A percentile compares a stretch with the other conserved stretches of the same genome.
These are phyloP conservation scores for Apiospora rasikravindrae DNA, from an alignment of 2,329 filamentous ascomycete species.

Conservation along the genomic window DNA sequence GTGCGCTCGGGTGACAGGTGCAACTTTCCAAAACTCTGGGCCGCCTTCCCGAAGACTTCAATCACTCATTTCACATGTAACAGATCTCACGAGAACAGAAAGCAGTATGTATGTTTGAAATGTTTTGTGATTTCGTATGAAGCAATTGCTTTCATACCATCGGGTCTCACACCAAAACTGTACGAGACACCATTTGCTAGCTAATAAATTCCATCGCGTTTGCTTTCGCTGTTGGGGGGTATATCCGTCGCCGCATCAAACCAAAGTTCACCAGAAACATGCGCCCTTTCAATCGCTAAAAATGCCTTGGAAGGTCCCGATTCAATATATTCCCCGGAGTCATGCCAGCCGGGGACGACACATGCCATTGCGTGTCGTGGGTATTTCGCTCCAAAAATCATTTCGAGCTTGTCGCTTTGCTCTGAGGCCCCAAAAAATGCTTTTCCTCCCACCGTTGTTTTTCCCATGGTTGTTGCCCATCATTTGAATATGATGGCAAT, in stretches of 20 bases:
- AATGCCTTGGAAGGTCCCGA: neutral
- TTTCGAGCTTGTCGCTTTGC: constrained; percentile 31
- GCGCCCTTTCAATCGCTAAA: constrained; percentile 34
- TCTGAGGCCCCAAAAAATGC: constrained; percentile 39
- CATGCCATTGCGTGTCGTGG: constrained; percentile 21
- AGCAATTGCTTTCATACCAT: neutral
- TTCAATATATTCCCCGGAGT: constrained; percentile 31
- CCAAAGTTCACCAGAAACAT: constrained; percentile 52
- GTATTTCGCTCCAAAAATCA: constrained; percentile 28
- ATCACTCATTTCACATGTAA: neutral
- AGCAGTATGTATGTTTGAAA: neutral
- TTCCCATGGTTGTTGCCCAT: neutral
- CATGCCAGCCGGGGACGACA: constrained; percentile 34
- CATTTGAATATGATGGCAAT: neutral
- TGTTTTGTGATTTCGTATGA: constrained; percentile 1
- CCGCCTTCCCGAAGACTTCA: neutral
- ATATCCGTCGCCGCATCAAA: constrained; percentile 27
- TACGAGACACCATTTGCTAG: neutral
- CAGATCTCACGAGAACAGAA: neutral
- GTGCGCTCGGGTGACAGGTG: neutral
- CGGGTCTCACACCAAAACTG: neutral
- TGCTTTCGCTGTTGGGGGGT: constrained; percentile 43
- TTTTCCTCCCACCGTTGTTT: constrained; percentile 18
- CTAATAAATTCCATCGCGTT: neutral
- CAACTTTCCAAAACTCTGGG: neutral